Conservation (phyloP, 1,284 basidiomycete genomes). For the Pseudozyma pruni region DNA sequence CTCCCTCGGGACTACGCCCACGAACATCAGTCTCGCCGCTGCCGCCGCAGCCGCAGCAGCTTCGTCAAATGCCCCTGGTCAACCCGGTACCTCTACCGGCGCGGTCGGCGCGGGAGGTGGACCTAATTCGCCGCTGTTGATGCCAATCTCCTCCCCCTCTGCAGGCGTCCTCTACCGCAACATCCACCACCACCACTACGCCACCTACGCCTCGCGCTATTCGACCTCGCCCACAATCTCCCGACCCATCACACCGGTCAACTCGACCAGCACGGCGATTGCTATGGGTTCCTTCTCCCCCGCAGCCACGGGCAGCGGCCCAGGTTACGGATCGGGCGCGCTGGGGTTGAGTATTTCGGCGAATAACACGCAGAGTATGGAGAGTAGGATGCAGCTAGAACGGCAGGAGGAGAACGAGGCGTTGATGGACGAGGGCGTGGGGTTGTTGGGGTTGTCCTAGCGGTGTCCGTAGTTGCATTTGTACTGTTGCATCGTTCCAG, state of each 20-base stretch:
- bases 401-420: constrained; percentile 41
- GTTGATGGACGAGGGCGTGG: constrained; percentile 40
- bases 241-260: constrained; percentile 31
- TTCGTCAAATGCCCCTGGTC: background rate
- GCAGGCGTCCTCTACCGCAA: constrained; percentile 19
- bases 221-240: constrained; percentile 45
- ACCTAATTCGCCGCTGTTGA: constrained; percentile 26
- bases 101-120: constrained; percentile 2
- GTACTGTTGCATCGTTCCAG: background rate
- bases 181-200: constrained; percentile 14
- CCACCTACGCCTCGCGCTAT: constrained; percentile 20
- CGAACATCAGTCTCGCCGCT: constrained; percentile 11
- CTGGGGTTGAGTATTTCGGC: constrained; percentile 44
- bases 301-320: constrained; percentile 40
- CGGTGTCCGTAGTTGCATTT: constrained; percentile 5
- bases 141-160: constrained; percentile 35
- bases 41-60: constrained; percentile 7
- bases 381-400: constrained; percentile 23
- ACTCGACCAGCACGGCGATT: constrained; percentile 2
- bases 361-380: constrained; percentile 25
- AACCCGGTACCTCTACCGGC: too few relatives aligned
- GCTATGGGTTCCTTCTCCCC: constrained; percentile 26
- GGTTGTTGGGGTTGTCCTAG: constrained; percentile 40
- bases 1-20: constrained; percentile 16
- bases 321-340: constrained; percentile 52